Evolutionary conservation across 768 basidiomycete genomes (phyloP).

Genomic region (Lentinula sp.): DNA sequence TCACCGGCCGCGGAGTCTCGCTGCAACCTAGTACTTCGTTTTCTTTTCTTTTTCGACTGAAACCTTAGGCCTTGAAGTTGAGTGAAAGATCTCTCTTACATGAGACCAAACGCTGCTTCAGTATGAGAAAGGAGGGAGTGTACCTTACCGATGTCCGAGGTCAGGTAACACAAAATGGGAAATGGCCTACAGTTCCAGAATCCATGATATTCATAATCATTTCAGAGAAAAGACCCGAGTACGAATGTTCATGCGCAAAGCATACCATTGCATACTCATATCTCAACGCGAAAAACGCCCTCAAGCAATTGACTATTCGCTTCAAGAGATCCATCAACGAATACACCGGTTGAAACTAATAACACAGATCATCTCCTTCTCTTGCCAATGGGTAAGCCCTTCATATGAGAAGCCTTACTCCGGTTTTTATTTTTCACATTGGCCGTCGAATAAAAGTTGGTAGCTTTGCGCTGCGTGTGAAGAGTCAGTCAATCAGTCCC

Average conservation of each 20-base stretch:
- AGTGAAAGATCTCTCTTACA: background rate
- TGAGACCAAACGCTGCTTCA: background rate
- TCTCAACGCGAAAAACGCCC: too few species aligned
- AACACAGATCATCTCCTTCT: background rate
- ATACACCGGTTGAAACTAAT: too few species aligned
- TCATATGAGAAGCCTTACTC: slow-evolving; percentile 53
- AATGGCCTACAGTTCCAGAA: too few species aligned
- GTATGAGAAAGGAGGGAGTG: background rate
- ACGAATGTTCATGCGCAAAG: too few species aligned
- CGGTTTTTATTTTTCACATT: slow-evolving; percentile 90
- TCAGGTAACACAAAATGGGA: too few species aligned
- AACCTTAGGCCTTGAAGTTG: background rate
- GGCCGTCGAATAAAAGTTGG: slow-evolving; percentile 80
- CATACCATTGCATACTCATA: too few species aligned
- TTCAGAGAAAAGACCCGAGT: too few species aligned
- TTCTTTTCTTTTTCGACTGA: background rate
- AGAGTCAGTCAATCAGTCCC: background rate
- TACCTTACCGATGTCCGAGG: background rate
- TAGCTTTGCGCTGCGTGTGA: slow-evolving; percentile 65
- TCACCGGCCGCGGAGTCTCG: background rate
- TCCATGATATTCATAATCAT: too few species aligned
- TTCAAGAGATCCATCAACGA: too few species aligned
- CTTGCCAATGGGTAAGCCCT: slow-evolving; percentile 49
- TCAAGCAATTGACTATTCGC: too few species aligned
- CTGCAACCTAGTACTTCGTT: background rate